Percentiles rank a stretch among this genome's conserved stretches.
phyloP scores from a whole-genome alignment of 176 grass and related monocot species.

The Chrysopogon serrulatus region DNA sequence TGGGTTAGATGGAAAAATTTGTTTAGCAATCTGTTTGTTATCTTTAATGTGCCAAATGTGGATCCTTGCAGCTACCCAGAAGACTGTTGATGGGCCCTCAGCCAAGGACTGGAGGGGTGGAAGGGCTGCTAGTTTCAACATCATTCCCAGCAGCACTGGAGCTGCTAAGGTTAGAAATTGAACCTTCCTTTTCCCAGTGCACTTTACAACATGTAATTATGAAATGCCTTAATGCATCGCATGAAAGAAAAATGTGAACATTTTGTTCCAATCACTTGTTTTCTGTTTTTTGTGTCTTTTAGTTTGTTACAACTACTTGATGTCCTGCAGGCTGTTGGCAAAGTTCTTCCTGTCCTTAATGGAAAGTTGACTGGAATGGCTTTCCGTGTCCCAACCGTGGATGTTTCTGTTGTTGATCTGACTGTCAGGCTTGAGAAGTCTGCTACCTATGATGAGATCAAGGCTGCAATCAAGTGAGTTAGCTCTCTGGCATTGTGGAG shows the following conservation, averaged over 20 bases:
- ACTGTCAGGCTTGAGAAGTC: conserved; percentile 73
- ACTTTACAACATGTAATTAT: neutral
- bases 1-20: neutral
- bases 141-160: conserved; percentile 84
- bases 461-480: conserved; percentile 72
- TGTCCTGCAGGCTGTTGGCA: conserved; percentile 53
- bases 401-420: conserved; percentile 75
- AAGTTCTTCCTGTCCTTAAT: conserved; percentile 70
- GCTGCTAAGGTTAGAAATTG: conserved; percentile 59
- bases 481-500: neutral
- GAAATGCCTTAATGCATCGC: neutral
- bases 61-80: conserved; percentile 60
- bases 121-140: conserved; percentile 85
- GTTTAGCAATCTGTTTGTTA: neutral
- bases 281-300: neutral
- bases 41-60: neutral
- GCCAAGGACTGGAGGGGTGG: conserved; percentile 89
- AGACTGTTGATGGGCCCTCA: conserved; percentile 82
- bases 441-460: conserved; percentile 75
- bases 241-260: neutral
- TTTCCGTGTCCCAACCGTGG: conserved; percentile 72
- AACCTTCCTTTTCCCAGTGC: neutral
- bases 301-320: neutral
- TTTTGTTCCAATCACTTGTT: neutral
- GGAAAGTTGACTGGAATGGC: conserved; percentile 81